Base-by-base conservation (phyloP, 2,329 filamentous ascomycete genomes). In the Teratosphaeria pseudoeucalypti region DNA sequence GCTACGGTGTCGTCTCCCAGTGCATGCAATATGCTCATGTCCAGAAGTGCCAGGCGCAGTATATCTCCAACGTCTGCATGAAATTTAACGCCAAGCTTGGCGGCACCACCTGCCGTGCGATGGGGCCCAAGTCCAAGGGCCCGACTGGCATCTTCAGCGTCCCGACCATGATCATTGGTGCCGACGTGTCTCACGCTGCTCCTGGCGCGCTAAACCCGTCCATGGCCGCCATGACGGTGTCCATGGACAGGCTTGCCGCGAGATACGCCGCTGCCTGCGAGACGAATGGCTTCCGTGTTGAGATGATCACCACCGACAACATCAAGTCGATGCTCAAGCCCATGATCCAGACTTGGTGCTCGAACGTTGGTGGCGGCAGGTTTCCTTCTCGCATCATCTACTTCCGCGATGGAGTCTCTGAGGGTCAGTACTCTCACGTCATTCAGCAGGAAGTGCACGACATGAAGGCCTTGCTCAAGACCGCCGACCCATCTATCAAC, bases 51-150 rank as follows among this genome's bases (percentile, higher is more conserved):
- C 84, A 88, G 26, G 81, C 81, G 0, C 94, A 99, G 68, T 97
- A 97, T 74, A 87, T 89, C 68, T 94, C 89, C 0, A 99, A 99
- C 63, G 90, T 99, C 0, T 83, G 85, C 64, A 94, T 99, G 90
- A 99, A 99, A 77, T 85, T 99, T 65, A 97, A 99, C 67, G 88
- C 90, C 3, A 99, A 99, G 77, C 82, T 99, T 2, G 94, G 94
- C 14, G 94, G 94, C 6, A 82, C 84, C 0, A 96, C 90, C 0
- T 85, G 76, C 61, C 74, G 78, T 56, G 79, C 77, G 2, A 67
- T 79, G 67, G 68, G 74, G 12, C 53, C 74, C 26, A 69, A 73
- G 56, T 69, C 73, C 55, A 66, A 63, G 34, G 65, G 67, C 12
- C 58, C 66, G 0, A 67, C 60, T 19, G 73, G 73, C 14, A 65